Conservation (phyloP, 306 rosid species). For the Pterocarpus santalinus region DNA sequence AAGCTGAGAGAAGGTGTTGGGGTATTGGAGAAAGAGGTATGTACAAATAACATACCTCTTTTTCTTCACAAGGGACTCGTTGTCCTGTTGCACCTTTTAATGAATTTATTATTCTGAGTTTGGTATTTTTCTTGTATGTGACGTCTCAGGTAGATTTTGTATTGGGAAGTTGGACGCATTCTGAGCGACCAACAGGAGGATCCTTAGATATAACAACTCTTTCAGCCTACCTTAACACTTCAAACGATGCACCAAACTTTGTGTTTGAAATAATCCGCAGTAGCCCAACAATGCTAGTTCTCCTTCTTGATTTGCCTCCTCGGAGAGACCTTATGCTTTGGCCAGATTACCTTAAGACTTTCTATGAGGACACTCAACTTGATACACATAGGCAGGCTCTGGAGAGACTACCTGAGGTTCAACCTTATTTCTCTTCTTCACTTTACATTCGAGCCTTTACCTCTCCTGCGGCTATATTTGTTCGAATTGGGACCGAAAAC, state of each 20-base stretch:
- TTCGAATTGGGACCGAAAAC: constrained; percentile 52
- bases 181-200: constrained; percentile 78
- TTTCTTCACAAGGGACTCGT: constrained; percentile 13
- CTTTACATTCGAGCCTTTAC: constrained; percentile 66
- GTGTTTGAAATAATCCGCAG: constrained; percentile 74
- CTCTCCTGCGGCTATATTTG: constrained; percentile 70
- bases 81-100: not conserved
- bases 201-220: constrained; percentile 82
- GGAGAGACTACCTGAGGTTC: constrained; percentile 66
- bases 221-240: constrained; percentile 67
- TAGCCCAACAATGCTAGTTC: constrained; percentile 70
- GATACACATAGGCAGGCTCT: constrained; percentile 64
- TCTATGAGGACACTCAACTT: constrained; percentile 76
- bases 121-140: not conserved
- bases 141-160: constrained; percentile 75
- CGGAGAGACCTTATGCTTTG: constrained; percentile 74
- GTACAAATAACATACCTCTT: not conserved
- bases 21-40: no score
- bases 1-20: no score
- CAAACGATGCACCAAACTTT: constrained; percentile 87
- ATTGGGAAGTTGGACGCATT: constrained; percentile 85
- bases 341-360: constrained; percentile 74
- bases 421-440: constrained; percentile 70
- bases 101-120: constrained; percentile 5
- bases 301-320: constrained; percentile 77